Base-by-base conservation (phyloP, 441 rosid genomes). In the Kokia cookei region DNA sequence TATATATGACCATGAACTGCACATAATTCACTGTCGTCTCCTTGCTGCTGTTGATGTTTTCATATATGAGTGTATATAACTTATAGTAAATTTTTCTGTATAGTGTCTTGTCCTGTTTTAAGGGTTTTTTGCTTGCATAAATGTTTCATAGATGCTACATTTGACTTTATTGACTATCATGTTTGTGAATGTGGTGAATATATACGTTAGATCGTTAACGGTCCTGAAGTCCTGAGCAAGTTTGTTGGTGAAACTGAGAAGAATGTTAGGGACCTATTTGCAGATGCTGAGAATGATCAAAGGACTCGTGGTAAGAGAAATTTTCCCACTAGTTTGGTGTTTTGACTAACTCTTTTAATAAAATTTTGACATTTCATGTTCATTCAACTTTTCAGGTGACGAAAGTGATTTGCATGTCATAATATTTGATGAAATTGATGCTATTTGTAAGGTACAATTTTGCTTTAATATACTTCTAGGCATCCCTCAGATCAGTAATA, bases 181-280 rank as follows among this genome's bases (percentile, higher is more conserved):
- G 27, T 61, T 67, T 50, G 35, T 47, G 15, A n/a, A 1, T 26
- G 11, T 63, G 50, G 64, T 27, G 51, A 67, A 63, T 71, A 11
- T 37, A 67, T 69, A 65, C 26, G 42, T 26, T 76, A 96, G 98
- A 92, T 96, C 71, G 89, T 96, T 65, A 96, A 96, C 82, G 98
- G 99, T 73, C 99, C 98, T 77, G 99, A 96, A 87, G 98, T 96
- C 69, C 85, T 96, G 42, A 96, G 98, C 89, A 96, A 96, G 88
- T 93, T 91, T 86, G 99, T 96, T 72, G 97, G 99, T 84, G 99
- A 96, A 86, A 91, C 99, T 24, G 98, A 96, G 81, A 96, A 96
- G 88, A 96, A 96, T 66, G 92, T 96, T 26, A 88, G 98, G 79
- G 99, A 96, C 81, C 81, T 96, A 59, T 96, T 96, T 79, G 96